Evolutionary conservation across 495 filamentous ascomycete genomes (phyloP), one percentile per base, ranked within the genome.

Genomic region (Aspergillus cristatus): DNA sequence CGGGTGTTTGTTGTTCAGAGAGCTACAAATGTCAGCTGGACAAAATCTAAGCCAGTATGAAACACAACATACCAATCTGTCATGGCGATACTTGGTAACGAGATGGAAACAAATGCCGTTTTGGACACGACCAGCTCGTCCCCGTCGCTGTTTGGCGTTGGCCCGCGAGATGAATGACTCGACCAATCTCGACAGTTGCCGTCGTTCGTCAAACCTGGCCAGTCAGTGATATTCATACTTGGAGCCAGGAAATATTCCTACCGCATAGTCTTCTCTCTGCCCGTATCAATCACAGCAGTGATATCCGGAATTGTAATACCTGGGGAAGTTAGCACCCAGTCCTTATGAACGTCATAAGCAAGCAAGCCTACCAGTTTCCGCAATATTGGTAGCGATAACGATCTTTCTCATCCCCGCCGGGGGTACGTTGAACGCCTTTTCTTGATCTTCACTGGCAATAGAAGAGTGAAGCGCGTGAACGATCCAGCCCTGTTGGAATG

Each of bases 391-490:
- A 4, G 90, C 86, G 32, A 95, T 74, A 3, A 96, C 88, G 42
- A 96, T 91, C 63, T 96, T 97, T 38, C 87, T 71, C 28, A 75
- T 70, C 6, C 86, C 90, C 12, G 70, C 69, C 1, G 86, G 88
- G 7, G 91, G 90, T 2, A 94, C 64, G 1, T 81, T 64, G 53
- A 98, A 96, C 1, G 89, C 91, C 31, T 78, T 76, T 58, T 96
- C 89, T 62, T 96, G 91, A 16, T 96, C 89, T 48, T 96, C 91
- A 37, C 80, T 94, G n/a, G 90, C 82, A 51, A 98, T 93, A 1
- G 82, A 86, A 2, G 90, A 96, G 57, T 98, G 91, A 26, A 96
- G 71, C 2, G 85, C 79, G 57, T 93, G 83, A 11, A 96, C 69
- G 33, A 82, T 72, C 87, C 88, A 96, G 35, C 59, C 61, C 14